Conservation (phyloP, 2,329 filamentous ascomycete genomes). For the Calonectria pteridis region DNA sequence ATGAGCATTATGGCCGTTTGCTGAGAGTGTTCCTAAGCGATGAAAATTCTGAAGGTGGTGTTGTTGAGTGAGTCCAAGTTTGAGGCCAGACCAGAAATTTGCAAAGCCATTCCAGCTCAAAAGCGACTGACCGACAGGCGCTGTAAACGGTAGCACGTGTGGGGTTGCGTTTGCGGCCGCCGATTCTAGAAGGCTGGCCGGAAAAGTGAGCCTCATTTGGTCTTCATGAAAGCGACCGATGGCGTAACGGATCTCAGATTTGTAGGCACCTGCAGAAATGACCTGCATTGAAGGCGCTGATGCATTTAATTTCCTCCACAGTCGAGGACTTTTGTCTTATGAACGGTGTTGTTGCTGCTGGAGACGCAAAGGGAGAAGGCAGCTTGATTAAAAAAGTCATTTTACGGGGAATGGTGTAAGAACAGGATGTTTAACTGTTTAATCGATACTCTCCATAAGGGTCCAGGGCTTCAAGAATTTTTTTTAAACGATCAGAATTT, state of each 20-base stretch:
- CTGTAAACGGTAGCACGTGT: slow-evolving; percentile 16
- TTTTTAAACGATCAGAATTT: neutral
- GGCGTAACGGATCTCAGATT: neutral
- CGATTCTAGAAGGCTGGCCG: slow-evolving; percentile 12
- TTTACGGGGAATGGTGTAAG: slow-evolving; percentile 11
- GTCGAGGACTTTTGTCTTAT: neutral
- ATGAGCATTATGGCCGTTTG: slow-evolving; percentile 72
- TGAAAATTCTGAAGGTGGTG: neutral
- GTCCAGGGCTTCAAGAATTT: neutral
- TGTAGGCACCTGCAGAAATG: neutral
- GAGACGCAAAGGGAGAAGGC: neutral
- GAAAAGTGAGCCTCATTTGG: neutral
- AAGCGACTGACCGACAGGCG: slow-evolving; percentile 21
- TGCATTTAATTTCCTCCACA: neutral
- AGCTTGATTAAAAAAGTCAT: neutral
- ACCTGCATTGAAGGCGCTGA: neutral
- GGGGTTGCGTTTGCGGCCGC: slow-evolving; percentile 19
- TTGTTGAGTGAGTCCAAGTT: slow-evolving; percentile 3
- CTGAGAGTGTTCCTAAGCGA: neutral
- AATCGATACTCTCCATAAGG: neutral
- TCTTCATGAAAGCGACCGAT: slow-evolving; percentile 11
- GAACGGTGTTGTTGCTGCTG: slow-evolving; percentile 15
- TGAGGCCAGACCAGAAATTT: slow-evolving; percentile 5
- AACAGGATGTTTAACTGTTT: slow-evolving; percentile 8
- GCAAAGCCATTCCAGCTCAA: neutral